These are phyloP conservation scores for Paramecium tetraurelia DNA, from an alignment of 73 alveolate genomes.

Conservation along the genomic window DNA sequence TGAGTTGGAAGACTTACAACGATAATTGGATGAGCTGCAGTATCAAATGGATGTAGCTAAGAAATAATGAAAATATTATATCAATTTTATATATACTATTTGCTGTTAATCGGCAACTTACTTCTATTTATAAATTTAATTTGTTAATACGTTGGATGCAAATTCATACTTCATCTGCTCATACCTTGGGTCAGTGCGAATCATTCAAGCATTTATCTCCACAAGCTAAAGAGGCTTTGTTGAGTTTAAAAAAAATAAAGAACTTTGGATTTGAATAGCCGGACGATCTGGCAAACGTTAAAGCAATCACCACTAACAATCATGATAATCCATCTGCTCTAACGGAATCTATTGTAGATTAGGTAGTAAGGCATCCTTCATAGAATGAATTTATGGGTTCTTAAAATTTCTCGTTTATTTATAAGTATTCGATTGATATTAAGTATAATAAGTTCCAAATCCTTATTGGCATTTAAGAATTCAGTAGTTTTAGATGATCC, in stretches of 20 bases:
- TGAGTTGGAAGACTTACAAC: constrained; percentile 6
- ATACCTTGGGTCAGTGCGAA: neutral
- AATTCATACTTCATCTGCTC: neutral
- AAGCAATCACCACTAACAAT: neutral
- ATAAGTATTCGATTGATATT: neutral
- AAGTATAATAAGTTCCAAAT: neutral
- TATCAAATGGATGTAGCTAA: constrained; percentile 20
- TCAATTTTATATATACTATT: neutral
- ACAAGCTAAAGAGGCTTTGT: neutral
- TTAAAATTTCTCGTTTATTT: neutral
- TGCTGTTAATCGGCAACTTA: neutral
- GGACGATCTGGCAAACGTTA: neutral
- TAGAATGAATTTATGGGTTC: neutral
- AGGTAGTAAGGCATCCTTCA: neutral
- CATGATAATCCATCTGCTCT: neutral
- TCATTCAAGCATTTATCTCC: neutral
- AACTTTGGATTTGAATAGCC: neutral
- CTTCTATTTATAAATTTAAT: neutral
- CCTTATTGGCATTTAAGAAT: neutral
- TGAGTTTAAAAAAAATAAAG: neutral
- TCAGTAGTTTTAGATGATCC: neutral
- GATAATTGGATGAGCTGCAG: constrained; percentile 26
- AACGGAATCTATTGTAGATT: neutral
- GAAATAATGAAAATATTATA: neutral
- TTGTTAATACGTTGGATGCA: constrained; percentile 26